phyloP scores from a whole-genome alignment of 495 filamentous ascomycete species.

The Hyaloscypha variabilis region DNA sequence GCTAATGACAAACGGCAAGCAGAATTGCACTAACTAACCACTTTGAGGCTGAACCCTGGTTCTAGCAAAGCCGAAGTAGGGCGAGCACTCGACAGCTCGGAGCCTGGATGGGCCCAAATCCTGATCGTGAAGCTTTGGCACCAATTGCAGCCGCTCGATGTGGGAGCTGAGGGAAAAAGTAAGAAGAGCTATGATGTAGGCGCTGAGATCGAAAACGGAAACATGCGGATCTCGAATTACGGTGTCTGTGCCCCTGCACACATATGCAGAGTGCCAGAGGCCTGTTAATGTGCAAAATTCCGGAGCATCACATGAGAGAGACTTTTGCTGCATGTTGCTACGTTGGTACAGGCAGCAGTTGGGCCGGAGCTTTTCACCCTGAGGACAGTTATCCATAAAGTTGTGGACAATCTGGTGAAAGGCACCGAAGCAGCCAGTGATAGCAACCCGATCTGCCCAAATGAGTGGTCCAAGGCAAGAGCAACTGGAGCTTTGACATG shows the following conservation, averaged over 20 bases:
- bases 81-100: background rate
- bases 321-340: background rate
- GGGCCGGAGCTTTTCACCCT: slow-evolving; percentile 9
- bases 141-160: background rate
- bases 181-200: background rate
- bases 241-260: background rate
- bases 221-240: background rate
- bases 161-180: background rate
- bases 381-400: slow-evolving; percentile 1
- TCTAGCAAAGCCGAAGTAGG: background rate
- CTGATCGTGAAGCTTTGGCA: background rate
- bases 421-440: background rate
- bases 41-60: background rate
- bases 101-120: background rate
- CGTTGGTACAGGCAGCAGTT: background rate
- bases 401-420: too few relatives aligned
- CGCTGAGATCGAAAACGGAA: background rate
- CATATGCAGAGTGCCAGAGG: background rate
- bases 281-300: background rate
- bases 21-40: background rate
- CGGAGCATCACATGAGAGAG: background rate
- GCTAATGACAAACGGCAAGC: background rate
- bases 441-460: background rate
- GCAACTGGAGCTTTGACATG: background rate
- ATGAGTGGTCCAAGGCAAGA: background rate